Evolutionary conservation across 2,329 filamentous ascomycete genomes (phyloP).

Genomic region (Sclerotinia subarctica): DNA sequence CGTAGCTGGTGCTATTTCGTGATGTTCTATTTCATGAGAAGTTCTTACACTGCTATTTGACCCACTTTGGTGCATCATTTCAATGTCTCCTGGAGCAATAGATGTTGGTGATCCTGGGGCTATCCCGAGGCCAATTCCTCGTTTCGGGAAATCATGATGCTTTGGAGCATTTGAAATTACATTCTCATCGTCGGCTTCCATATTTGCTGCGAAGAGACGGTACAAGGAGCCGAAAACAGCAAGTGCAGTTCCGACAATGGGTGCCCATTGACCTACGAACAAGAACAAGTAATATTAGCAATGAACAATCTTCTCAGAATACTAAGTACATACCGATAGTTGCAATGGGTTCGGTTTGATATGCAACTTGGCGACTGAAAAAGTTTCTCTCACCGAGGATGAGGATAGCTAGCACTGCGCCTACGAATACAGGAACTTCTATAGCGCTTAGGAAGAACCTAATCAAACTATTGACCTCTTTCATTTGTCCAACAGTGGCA

Average conservation of each 20-base stretch:
- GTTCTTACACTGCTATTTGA: slow-evolving; percentile 20
- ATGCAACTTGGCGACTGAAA: slow-evolving; percentile 53
- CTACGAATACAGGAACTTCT: slow-evolving; percentile 57
- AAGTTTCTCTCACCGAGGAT: slow-evolving; percentile 63
- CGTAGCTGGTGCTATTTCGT: neutral
- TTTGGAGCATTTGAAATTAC: neutral
- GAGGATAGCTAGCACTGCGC: slow-evolving; percentile 56
- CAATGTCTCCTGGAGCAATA: slow-evolving; percentile 1
- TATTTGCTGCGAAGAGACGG: slow-evolving; percentile 42
- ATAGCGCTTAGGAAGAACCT: slow-evolving; percentile 52
- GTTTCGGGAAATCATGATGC: slow-evolving; percentile 17
- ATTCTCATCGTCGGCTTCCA: slow-evolving; percentile 20
- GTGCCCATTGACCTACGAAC: slow-evolving; percentile 54
- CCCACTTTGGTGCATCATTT: slow-evolving; percentile 14
- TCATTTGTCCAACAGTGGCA: slow-evolving; percentile 51
- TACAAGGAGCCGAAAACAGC: slow-evolving; percentile 59
- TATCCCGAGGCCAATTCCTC: neutral
- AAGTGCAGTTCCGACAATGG: slow-evolving; percentile 56
- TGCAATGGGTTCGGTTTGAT: slow-evolving; percentile 60
- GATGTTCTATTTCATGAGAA: slow-evolving; percentile 18
- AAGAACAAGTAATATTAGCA: slow-evolving; percentile 35
- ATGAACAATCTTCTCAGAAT: slow-evolving; percentile 3
- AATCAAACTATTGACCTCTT: slow-evolving; percentile 53
- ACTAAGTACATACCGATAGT: slow-evolving; percentile 52
- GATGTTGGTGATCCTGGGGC: slow-evolving; percentile 17